Conservation (phyloP, 768 basidiomycete genomes). For the Gloeostereum incarnatum region DNA sequence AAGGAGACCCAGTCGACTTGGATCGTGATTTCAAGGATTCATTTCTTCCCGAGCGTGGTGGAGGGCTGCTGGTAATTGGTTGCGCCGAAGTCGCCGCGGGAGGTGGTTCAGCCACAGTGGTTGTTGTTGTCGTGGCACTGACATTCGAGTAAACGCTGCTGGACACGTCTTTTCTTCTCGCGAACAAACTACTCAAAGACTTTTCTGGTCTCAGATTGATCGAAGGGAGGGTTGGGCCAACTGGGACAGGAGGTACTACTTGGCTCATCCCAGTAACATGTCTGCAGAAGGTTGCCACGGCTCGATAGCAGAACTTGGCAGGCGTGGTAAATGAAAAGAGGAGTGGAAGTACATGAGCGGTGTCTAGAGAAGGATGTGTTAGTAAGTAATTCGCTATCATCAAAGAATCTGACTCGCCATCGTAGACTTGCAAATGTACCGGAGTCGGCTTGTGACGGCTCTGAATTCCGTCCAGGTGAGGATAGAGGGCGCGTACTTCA, state of each 20-base stretch:
- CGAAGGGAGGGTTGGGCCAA: neutral
- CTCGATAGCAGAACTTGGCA: conserved; percentile 73
- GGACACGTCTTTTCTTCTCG: neutral
- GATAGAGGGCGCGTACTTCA: conserved; percentile 41
- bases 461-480: conserved; percentile 46
- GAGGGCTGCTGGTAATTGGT: no score
- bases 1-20: neutral
- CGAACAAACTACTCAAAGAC: neutral
- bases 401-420: conserved; percentile 39
- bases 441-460: conserved; percentile 49
- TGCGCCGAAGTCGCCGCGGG: no score
- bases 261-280: conserved; percentile 50
- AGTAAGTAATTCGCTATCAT: conserved; percentile 11
- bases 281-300: conserved; percentile 63
- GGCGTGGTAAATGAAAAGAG: conserved; percentile 71
- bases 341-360: conserved; percentile 65
- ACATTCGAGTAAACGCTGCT: neutral
- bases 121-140: neutral
- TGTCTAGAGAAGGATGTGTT: conserved; percentile 30
- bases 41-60: no score
- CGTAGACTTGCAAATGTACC: conserved; percentile 91
- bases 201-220: neutral
- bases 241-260: conserved; percentile 2
- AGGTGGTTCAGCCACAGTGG: no score
- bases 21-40: neutral